Evolutionary conservation across 768 basidiomycete genomes (phyloP), one percentile per base, ranked within the genome.

Genomic region (Sarcodon sp.): DNA sequence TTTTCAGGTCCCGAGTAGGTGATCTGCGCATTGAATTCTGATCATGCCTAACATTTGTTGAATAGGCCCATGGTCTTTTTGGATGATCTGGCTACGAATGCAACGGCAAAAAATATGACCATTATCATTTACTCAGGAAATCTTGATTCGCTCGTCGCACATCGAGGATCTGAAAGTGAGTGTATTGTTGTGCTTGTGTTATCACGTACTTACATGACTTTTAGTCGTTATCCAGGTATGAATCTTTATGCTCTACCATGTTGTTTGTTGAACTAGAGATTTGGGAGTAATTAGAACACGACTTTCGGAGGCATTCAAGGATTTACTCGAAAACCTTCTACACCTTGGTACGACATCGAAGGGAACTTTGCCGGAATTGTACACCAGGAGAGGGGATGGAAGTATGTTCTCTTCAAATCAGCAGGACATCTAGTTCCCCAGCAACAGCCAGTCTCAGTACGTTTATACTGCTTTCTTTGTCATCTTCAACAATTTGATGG

Each of bases 281-380:
- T 36, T 8, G 10, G 15, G 16, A 9, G 9, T n/a, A 36, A 13
- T 43, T 38, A 85, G 80, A 87, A 87, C 55, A 84, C 83, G 21
- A 85, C 85, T 0, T 87, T 86, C 53, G 83, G 82, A 21, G 84
- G 82, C 6, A 77, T 79, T 38, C 80, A 77, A 61, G 85, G 85
- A 3, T 87, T 87, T 59, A 77, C 79, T 3, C 68, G 75, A 43
- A 69, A 72, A 49, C 85, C 85, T 0, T 71, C 77, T 2, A 86
- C 85, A 0, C 72, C 77, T 0, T 87, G 83, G 81, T 64, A 62
- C 47, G 76, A 78, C 45, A 79, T 83, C 46, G 56, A 60, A 1
- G 76, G 77, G 10, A 64, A 75, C 47, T 71, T 76, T 47, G 80
- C 76, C 0, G 85, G 11, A 35, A 6, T 44, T 36, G 6, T 41